A percentile compares a stretch with the other conserved stretches of the same genome.
Evolutionary conservation across 2,329 filamentous ascomycete species (phyloP).

Genomic region (Aspergillus tamarii): DNA sequence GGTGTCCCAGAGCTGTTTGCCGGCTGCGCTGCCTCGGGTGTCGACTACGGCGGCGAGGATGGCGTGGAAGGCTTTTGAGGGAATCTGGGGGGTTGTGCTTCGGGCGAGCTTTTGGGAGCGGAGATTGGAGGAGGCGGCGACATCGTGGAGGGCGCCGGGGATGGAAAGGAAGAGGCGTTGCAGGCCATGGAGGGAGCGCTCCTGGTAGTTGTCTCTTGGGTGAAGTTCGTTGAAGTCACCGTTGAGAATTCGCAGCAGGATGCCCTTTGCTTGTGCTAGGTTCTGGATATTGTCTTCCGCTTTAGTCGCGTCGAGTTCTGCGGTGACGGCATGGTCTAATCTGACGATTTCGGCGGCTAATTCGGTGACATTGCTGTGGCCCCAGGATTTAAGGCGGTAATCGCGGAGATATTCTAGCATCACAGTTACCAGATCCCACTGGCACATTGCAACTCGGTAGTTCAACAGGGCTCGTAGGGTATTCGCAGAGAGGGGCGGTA

Average conservation of each 20-base stretch:
- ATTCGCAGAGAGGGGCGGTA: conserved; percentile 37
- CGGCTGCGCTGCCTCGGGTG: conserved; percentile 51
- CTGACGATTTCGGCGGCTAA: conserved; percentile 46
- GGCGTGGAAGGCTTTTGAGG: conserved; percentile 52
- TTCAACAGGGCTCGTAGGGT: conserved; percentile 41
- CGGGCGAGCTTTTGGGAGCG: conserved; percentile 14
- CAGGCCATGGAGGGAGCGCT: conserved; percentile 32
- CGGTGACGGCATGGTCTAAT: conserved; percentile 32
- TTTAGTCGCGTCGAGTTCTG: conserved; percentile 7
- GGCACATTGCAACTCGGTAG: conserved; percentile 34
- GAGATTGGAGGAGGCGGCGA: conserved; percentile 27
- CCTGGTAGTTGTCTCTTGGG: conserved; percentile 30
- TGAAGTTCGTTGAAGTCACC: conserved; percentile 38
- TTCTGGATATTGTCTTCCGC: conserved; percentile 17
- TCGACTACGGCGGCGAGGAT: conserved; percentile 59
- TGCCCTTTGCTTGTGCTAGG: conserved; percentile 31
- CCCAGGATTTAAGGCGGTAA: conserved; percentile 40
- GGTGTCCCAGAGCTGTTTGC: conserved; percentile 50
- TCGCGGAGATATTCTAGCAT: conserved; percentile 40
- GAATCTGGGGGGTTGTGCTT: conserved; percentile 32
- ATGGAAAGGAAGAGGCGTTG: conserved; percentile 36
- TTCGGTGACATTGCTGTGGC: conserved; percentile 39
- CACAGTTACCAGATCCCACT: conserved; percentile 38
- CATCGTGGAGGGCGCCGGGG: conserved; percentile 34
- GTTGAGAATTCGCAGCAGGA: conserved; percentile 38